Conservation (phyloP, 352 stramenopile genomes). For the Plasmopara viticola region DNA sequence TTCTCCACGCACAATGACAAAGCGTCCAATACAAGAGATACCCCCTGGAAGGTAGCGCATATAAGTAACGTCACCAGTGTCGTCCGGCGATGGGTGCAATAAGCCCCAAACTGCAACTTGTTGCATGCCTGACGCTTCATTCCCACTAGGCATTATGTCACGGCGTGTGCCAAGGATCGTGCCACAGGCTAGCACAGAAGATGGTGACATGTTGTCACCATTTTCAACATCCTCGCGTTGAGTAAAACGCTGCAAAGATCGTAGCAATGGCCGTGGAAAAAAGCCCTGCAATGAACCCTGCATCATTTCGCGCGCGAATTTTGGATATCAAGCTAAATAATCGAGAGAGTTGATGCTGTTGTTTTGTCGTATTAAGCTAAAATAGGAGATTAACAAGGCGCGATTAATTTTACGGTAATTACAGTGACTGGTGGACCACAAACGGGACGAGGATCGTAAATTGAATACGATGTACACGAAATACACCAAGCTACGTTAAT, state of each 20-base stretch:
- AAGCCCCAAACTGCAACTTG: slow-evolving; percentile 28
- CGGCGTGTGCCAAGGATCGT: slow-evolving; percentile 20
- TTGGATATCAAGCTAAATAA: not conserved
- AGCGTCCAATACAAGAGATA: slow-evolving; percentile 21
- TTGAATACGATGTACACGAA: no score
- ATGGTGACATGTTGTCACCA: slow-evolving; percentile 1
- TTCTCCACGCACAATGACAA: slow-evolving; percentile 16
- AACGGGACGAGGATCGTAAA: no score
- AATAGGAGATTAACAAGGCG: no score
- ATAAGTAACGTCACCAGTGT: slow-evolving; percentile 11
- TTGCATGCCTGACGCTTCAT: slow-evolving; percentile 4
- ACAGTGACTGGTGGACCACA: no score
- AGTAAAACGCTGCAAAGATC: slow-evolving; percentile 31
- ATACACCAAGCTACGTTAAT: no score
- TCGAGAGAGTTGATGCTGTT: not conserved
- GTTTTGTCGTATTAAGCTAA: no score
- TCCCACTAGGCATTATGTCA: slow-evolving; percentile 2
- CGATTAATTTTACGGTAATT: no score
- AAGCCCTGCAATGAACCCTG: slow-evolving; percentile 13
- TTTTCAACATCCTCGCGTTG: slow-evolving; percentile 10
- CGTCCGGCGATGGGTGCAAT: slow-evolving; percentile 8
- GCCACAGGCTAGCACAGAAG: slow-evolving; percentile 12
- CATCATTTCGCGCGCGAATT: not conserved
- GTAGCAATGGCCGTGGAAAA: slow-evolving; percentile 30
- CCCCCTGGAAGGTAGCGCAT: slow-evolving; percentile 20